Evolutionary conservation across 106 monocot genomes (phyloP).

Genomic region (Vanilla planifolia): DNA sequence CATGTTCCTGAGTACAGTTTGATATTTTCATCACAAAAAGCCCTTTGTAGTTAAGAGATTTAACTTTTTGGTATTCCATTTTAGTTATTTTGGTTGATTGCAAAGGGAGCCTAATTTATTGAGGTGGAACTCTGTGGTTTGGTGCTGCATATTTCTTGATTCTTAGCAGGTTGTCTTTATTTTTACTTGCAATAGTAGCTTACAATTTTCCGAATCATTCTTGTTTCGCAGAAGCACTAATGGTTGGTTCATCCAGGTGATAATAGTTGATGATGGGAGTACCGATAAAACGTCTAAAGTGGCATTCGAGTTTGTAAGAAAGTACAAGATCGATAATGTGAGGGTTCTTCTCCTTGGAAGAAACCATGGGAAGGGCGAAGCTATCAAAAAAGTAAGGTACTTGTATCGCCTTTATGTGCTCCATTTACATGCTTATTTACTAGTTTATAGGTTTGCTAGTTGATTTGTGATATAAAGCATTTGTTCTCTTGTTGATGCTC

Average conservation of each 20-base stretch:
- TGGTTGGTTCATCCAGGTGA: conserved; percentile 35
- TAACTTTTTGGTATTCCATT: too few species aligned
- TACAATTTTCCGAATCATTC: not conserved
- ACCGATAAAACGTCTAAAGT: conserved; percentile 80
- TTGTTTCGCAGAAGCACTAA: not conserved
- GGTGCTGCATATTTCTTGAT: not conserved
- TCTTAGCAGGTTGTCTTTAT: not conserved
- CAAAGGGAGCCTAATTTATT: not conserved
- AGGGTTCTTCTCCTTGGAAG: conserved; percentile 78
- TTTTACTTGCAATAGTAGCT: too few species aligned
- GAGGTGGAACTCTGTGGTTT: not conserved
- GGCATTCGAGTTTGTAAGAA: conserved; percentile 86
- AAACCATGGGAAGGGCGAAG: conserved; percentile 99
- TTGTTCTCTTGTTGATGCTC: conserved; percentile 37
- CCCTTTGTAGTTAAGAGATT: too few species aligned
- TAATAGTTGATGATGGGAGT: conserved; percentile 98
- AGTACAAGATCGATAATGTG: conserved; percentile 82
- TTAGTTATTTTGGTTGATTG: too few species aligned
- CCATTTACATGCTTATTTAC: too few species aligned
- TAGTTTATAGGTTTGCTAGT: too few species aligned
- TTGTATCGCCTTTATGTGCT: conserved; percentile 1
- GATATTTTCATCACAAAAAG: too few species aligned
- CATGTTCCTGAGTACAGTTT: too few species aligned
- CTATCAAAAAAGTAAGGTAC: conserved; percentile 83
- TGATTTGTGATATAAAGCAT: too few species aligned